Evolutionary conservation across 176 grass and related monocot genomes (phyloP).

Genomic region (Puccinellia tenuiflora): DNA sequence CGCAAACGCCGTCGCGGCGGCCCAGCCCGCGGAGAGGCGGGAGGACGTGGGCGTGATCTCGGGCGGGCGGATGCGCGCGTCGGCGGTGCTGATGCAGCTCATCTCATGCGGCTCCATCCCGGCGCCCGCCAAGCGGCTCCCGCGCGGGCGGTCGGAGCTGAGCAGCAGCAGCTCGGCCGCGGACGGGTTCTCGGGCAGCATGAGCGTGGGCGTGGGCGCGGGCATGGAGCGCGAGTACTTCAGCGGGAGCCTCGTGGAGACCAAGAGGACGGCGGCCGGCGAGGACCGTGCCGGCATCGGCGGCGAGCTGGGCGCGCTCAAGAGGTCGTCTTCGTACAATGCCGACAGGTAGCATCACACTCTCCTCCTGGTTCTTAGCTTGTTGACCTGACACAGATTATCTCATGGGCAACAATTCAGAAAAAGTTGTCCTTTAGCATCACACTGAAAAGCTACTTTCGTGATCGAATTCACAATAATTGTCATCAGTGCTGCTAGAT

Average conservation of each 20-base stretch:
- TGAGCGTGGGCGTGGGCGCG: not conserved
- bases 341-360: too few relatives aligned
- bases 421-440: too few relatives aligned
- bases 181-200: not conserved
- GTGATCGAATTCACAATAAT: too few relatives aligned
- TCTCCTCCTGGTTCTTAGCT: too few relatives aligned
- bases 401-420: too few relatives aligned
- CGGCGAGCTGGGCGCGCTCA: constrained; percentile 16
- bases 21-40: not conserved
- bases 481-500: too few relatives aligned
- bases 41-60: not conserved
- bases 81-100: constrained; percentile 68
- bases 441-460: too few relatives aligned
- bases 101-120: constrained; percentile 59
- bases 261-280: constrained; percentile 1
- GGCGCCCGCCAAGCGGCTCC: not conserved
- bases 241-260: constrained; percentile 84
- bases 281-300: not conserved
- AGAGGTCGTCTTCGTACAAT: constrained; percentile 37
- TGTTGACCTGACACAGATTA: too few relatives aligned
- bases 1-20: not conserved
- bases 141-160: constrained; percentile 29
- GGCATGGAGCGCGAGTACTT: constrained; percentile 59
- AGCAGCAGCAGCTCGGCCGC: not conserved
- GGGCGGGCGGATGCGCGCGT: constrained; percentile 43